Evolutionary conservation across 1,284 basidiomycete genomes (phyloP).

Genomic region (Trametes pubescens): DNA sequence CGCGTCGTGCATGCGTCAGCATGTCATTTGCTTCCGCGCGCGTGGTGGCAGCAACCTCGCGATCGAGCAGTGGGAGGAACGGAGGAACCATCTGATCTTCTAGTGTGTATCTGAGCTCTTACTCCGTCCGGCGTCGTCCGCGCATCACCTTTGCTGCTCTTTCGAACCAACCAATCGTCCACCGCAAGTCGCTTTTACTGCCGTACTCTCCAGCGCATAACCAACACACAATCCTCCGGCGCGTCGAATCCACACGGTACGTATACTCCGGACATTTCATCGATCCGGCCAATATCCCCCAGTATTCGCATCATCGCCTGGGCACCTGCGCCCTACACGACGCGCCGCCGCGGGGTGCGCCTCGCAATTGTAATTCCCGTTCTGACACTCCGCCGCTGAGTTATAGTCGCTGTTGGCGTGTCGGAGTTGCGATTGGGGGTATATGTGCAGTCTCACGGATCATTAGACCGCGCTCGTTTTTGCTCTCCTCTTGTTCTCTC

Average conservation of each 20-base stretch:
- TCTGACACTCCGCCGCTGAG: conserved; percentile 39
- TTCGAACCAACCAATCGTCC: not conserved
- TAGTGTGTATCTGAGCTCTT: conserved; percentile 13
- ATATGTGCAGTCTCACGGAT: conserved; percentile 31
- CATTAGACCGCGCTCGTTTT: conserved; percentile 29
- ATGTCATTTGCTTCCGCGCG: conserved; percentile 32
- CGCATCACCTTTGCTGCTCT: not conserved
- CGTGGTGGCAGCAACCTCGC: conserved; percentile 16
- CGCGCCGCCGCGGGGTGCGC: conserved; percentile 17
- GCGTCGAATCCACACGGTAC: conserved; percentile 27
- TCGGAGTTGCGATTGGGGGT: conserved; percentile 39
- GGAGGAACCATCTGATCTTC: conserved; percentile 31
- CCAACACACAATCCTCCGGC: conserved; percentile 4
- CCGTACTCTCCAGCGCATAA: conserved; percentile 6
- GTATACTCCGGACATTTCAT: conserved; percentile 16
- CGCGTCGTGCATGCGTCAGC: conserved; percentile 26
- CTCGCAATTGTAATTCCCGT: conserved; percentile 30
- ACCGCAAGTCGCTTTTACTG: conserved; percentile 18
- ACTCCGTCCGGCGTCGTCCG: conserved; percentile 14
- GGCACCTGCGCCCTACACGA: conserved; percentile 17
- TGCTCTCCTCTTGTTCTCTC: conserved; percentile 28
- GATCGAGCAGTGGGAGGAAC: conserved; percentile 8
- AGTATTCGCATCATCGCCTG: conserved; percentile 17
- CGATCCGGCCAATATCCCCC: conserved; percentile 23
- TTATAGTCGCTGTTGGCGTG: conserved; percentile 39